phyloP scores from a whole-genome alignment of 2,329 filamentous ascomycete genomes.

The Fusarium newnesense region DNA sequence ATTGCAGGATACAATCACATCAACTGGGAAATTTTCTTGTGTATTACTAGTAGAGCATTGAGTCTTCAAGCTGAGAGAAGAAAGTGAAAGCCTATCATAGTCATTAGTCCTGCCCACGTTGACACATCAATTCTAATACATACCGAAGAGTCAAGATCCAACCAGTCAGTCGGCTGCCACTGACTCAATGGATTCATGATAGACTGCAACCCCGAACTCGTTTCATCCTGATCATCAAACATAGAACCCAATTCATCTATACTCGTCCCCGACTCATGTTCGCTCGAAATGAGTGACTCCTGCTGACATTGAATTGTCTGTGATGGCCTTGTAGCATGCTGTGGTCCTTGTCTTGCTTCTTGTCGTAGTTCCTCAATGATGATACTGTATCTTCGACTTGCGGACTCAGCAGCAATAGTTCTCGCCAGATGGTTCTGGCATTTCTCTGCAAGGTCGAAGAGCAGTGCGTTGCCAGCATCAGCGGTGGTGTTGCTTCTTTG shows the following conservation, averaged over 20 bases:
- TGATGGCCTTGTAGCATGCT: background rate
- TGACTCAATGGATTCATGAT: conserved; percentile 8
- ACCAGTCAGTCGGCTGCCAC: conserved; percentile 26
- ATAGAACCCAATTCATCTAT: background rate
- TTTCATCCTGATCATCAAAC: conserved; percentile 3
- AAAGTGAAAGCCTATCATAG: conserved; percentile 2
- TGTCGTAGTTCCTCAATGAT: conserved; percentile 25
- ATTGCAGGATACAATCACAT: background rate
- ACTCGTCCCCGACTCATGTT: conserved; percentile 7
- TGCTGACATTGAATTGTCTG: background rate
- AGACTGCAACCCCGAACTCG: background rate
- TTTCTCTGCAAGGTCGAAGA: conserved; percentile 39
- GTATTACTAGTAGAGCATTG: background rate
- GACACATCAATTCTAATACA: rapidly evolving
- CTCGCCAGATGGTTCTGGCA: conserved; percentile 22
- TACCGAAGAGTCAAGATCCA: conserved; percentile 23
- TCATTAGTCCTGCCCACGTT: rapidly evolving
- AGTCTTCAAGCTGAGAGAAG: conserved; percentile 17
- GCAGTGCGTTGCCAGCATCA: background rate
- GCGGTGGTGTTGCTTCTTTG: conserved; percentile 11
- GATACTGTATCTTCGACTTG: conserved; percentile 22
- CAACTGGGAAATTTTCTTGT: rapidly evolving
- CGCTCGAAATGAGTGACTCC: background rate
- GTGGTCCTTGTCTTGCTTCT: conserved; percentile 9
- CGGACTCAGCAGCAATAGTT: conserved; percentile 13